These are phyloP conservation scores for Agroathelia rolfsii DNA, from an alignment of 1,284 basidiomycete species.

Conservation along the genomic window DNA sequence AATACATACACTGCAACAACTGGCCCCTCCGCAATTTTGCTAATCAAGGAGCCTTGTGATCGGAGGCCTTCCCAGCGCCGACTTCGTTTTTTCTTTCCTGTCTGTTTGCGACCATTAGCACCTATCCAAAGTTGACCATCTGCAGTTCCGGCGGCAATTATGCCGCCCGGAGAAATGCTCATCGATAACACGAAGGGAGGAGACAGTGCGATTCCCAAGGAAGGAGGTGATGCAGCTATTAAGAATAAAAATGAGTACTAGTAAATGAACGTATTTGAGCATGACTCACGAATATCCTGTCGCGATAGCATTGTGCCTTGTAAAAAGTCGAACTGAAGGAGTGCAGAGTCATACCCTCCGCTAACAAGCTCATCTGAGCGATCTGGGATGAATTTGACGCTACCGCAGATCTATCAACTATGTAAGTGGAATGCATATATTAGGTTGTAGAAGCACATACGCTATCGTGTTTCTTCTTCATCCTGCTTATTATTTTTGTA, in stretches of 20 bases:
- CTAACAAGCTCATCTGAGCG: constrained; percentile 63
- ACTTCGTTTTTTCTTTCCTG: constrained; percentile 39
- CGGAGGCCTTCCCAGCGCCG: constrained; percentile 67
- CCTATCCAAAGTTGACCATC: constrained; percentile 66
- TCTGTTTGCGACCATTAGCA: constrained; percentile 49
- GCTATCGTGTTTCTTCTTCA: constrained; percentile 54
- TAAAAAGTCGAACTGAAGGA: constrained; percentile 58
- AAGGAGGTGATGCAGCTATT: constrained; percentile 32
- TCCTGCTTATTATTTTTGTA: constrained; percentile 33
- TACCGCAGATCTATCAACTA: constrained; percentile 49
- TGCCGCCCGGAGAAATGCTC: constrained; percentile 43
- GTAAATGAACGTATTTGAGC: constrained; percentile 2
- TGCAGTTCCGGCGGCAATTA: constrained; percentile 62
- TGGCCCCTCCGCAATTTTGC: constrained; percentile 57
- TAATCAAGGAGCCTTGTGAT: constrained; percentile 31
- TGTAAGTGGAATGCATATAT: constrained; percentile 9
- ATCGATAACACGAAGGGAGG: constrained; percentile 64
- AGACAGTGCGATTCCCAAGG: constrained; percentile 44
- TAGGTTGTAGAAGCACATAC: constrained; percentile 29
- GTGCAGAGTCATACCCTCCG: constrained; percentile 60
- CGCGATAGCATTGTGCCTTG: constrained; percentile 50
- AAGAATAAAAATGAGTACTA: too few relatives aligned
- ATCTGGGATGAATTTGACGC: constrained; percentile 58
- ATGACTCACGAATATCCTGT: constrained; percentile 43
- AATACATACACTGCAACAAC: constrained; percentile 58